Base-by-base conservation (phyloP, 495 filamentous ascomycete species). In the Rostrohypoxylon terebratum region DNA sequence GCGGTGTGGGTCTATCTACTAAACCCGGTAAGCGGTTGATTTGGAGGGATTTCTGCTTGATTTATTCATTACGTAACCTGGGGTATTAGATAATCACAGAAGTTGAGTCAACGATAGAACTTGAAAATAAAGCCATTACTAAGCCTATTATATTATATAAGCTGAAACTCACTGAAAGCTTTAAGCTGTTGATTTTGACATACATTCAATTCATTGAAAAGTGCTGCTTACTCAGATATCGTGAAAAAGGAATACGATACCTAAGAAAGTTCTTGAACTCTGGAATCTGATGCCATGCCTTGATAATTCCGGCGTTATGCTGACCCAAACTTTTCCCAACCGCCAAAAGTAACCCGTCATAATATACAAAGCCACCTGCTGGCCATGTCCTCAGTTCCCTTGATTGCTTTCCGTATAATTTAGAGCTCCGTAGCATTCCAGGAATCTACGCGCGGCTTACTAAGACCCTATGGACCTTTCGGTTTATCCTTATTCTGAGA, bases 401-500 rank as follows among this genome's bases (percentile, higher is more conserved):
- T 23, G 28, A 44, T 45, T 59, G 10, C 11, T 25, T 42, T n/a
- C 13, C 28, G 10, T 13, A 11, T 45, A 7, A 21, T 20, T 44
- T 54, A 16, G 21, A 64, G n/a, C 38, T 38, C 2, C 11, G 34
- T 42, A 16, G 13, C 2, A 42, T 42, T 42, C 13, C 13, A 4
- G n/a, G 11, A 3, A 10, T 38, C 34, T 38, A 13, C 34, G 34
- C 38, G 14, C 5, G 0, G 38, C 13, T n/a, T 14, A n/a, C n/a
- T 18, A 31, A 21, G 16, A 63, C 45, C n/a, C 38, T 74, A 72
- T 44, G 50, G 14, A 45, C 59, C 57, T 58, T 74, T 69, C 1
- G 72, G 25, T 62, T 80, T 75, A 53, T 74, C 57, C 36, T 77
- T 77, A 47, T 72, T 74, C 42, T 77, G 85, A 10, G 86, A 88